Conservation (phyloP, 202 grass and related monocot genomes). For the Dendrocalamus latiflorus region DNA sequence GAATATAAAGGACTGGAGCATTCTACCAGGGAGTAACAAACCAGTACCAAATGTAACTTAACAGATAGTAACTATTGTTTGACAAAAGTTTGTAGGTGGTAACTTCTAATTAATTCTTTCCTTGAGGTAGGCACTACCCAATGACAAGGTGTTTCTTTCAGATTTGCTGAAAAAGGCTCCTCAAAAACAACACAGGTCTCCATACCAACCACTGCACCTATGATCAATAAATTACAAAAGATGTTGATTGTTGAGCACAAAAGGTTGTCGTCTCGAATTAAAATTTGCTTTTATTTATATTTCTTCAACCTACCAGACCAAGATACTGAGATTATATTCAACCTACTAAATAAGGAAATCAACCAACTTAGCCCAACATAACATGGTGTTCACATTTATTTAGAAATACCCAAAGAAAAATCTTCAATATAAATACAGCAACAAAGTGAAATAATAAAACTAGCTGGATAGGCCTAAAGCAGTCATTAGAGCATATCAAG, state of each 20-base stretch:
- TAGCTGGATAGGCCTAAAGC: background rate
- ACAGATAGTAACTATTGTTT: background rate
- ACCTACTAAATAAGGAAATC: background rate
- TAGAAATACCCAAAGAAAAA: background rate
- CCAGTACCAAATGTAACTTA: background rate
- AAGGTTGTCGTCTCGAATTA: background rate
- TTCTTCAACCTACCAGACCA: constrained; percentile 1
- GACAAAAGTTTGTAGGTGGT: background rate
- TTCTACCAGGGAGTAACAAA: background rate
- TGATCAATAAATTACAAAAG: background rate
- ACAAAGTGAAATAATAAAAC: background rate
- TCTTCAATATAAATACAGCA: background rate
- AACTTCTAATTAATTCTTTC: background rate
- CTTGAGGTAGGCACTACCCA: background rate
- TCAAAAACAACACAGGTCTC: background rate
- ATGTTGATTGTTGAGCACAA: background rate
- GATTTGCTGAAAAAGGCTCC: background rate
- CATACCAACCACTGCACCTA: background rate
- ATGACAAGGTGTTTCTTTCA: background rate
- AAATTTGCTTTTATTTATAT: background rate
- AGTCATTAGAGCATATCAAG: background rate
- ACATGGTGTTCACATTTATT: background rate
- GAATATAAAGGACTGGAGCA: background rate
- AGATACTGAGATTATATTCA: background rate
- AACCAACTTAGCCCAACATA: background rate